phyloP scores from a whole-genome alignment of 345 rosid species.

The Brassica napus region Da-Ae NC_063438.1:22220501-22221000 shows the following conservation, averaged over 20 bases:
- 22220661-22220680: conserved; percentile 66
- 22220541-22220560: conserved; percentile 61
- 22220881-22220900: no score
- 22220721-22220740: conserved; percentile 39
- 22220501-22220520: conserved; percentile 66
- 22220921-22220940: background rate
- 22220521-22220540: conserved; percentile 69
- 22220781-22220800: background rate
- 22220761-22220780: background rate
- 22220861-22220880: background rate
- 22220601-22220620: conserved; percentile 73
- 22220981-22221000: background rate
- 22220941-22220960: conserved; percentile 16
- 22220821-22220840: background rate
- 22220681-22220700: conserved; percentile 50
- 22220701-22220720: conserved; percentile 38
- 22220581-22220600: conserved; percentile 62
- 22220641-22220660: conserved; percentile 60
- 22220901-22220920: conserved; percentile 7
- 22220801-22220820: background rate
- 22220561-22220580: conserved; percentile 70
- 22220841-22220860: background rate
- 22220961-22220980: background rate
- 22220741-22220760: conserved; percentile 17
- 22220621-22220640: conserved; percentile 87